A percentile compares a stretch with the other conserved stretches of the same genome.
These are phyloP conservation scores for Nicotiana rustica DNA, from an alignment of 305 asterid species.

Conservation along the genomic window DNA sequence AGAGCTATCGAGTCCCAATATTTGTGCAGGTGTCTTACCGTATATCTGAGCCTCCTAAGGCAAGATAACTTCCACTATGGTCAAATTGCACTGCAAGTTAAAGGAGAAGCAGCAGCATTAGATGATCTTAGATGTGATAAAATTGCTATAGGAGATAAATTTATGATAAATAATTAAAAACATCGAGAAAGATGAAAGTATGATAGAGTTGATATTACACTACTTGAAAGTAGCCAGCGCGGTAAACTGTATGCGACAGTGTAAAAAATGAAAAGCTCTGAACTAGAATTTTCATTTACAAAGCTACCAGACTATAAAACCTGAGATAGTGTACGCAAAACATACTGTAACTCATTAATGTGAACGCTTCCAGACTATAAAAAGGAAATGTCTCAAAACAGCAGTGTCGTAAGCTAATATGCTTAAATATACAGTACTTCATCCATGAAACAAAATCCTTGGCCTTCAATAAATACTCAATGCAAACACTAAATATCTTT, in stretches of 20 bases:
- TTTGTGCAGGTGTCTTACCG: slow-evolving; percentile 54
- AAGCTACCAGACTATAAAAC: not conserved
- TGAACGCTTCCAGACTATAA: not conserved
- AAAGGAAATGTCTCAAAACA: not conserved
- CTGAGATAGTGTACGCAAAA: not conserved
- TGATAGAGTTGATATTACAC: not conserved
- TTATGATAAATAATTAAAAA: not conserved
- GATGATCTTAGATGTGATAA: not conserved
- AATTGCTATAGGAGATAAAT: not conserved
- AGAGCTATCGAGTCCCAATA: not conserved
- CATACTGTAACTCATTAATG: not conserved
- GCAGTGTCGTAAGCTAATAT: not conserved
- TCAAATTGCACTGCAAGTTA: slow-evolving; percentile 85
- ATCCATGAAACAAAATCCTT: not conserved
- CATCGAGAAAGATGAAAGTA: not conserved
- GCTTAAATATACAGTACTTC: slow-evolving; percentile 4
- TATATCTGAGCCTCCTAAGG: slow-evolving; percentile 86
- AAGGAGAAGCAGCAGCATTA: not conserved
- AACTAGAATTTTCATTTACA: not conserved
- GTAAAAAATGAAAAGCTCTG: not conserved
- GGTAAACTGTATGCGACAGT: not conserved
- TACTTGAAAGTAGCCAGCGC: not conserved
- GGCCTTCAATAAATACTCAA: not conserved
- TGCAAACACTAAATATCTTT: not conserved
- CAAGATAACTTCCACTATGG: slow-evolving; percentile 95